Percentiles rank a stretch among this genome's conserved stretches.
phyloP scores from a whole-genome alignment of 202 grass and related monocot genomes.

The Brachypodium distachyon region DNA sequence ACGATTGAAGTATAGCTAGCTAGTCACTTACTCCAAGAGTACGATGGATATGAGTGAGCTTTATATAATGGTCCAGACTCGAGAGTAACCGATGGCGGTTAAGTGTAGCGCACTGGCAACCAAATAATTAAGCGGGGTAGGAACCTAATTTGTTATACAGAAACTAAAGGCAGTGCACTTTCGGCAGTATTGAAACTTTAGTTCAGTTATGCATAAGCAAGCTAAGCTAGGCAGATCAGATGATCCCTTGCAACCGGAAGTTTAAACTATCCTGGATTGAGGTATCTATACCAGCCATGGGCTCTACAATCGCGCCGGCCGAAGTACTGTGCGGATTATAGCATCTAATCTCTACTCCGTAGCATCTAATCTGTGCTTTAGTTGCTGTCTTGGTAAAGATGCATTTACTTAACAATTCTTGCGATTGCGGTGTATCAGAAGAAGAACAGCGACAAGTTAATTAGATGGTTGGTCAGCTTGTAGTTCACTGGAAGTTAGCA shows the following conservation, averaged over 20 bases:
- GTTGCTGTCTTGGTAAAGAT: slow-evolving; percentile 4
- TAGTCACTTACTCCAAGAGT: background rate
- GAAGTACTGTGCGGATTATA: background rate
- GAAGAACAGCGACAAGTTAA: background rate
- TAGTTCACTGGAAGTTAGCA: background rate
- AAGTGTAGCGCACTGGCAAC: background rate
- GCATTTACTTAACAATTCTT: background rate
- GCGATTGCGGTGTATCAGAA: slow-evolving; percentile 9
- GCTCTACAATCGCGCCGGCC: background rate
- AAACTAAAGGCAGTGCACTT: slow-evolving; percentile 21
- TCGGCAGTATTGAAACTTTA: slow-evolving; percentile 21
- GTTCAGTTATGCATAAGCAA: background rate
- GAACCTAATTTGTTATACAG: slow-evolving; percentile 4
- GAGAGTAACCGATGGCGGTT: background rate
- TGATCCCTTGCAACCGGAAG: background rate
- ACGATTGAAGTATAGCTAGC: background rate
- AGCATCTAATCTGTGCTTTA: slow-evolving; percentile 12
- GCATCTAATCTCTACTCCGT: background rate
- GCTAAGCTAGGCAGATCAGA: background rate
- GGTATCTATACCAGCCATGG: slow-evolving; percentile 14
- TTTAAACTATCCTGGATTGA: background rate
- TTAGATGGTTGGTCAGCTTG: slow-evolving; percentile 15
- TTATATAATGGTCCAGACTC: slow-evolving; percentile 12
- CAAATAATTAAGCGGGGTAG: background rate
- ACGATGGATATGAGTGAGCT: background rate